Evolutionary conservation across 2,329 filamentous ascomycete species (phyloP), one percentile per base, ranked within the genome.

Genomic region (Lasiodiplodia hormozganensis): DNA sequence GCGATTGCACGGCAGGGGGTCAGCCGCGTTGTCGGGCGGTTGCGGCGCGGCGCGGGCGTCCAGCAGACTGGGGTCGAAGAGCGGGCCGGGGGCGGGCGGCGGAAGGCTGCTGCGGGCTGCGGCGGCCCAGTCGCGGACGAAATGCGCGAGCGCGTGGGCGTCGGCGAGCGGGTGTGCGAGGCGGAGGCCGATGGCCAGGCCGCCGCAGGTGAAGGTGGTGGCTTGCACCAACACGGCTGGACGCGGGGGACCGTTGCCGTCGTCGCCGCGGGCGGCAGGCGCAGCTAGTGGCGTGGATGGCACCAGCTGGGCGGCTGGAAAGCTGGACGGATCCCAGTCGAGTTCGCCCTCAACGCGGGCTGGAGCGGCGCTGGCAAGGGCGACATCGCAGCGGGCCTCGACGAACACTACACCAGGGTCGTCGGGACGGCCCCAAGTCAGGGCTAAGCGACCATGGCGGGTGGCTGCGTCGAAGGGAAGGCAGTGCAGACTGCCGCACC

Each of bases 111-210:
- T 65, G 11, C 76, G 73, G 25, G 74, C 76, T 3, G 73, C 75
- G 2, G 72, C 73, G 1, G 81, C 78, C 83, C 82, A 85, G 18
- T 77, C 71, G 38, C 81, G 77, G 43, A 83, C 76, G 60, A 86
- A 86, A 3, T 76, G 71, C 66, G 82, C 74, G 66, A 86, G 71
- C 0, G 80, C 73, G 21, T 79, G 75, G 1, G 83, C 83, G 69
- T 86, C 84, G 0, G 81, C 80, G 4, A 86, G 74, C 3, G 77
- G 75, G 71, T 86, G 84, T 0, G 82, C 78, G 23, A 83, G 71
- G 57, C 77, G 78, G n/a, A 84, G 73, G 11, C 79, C 77, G 11
- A 86, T 70, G 1, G 78, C 80, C 53, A 80, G 80, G 2, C 81
- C 81, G 1, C 82, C 82, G 60, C 80, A 81, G 10, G 73, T 69